phyloP scores from a whole-genome alignment of 2,329 filamentous ascomycete genomes.

The Penicillium concentricum region DNA sequence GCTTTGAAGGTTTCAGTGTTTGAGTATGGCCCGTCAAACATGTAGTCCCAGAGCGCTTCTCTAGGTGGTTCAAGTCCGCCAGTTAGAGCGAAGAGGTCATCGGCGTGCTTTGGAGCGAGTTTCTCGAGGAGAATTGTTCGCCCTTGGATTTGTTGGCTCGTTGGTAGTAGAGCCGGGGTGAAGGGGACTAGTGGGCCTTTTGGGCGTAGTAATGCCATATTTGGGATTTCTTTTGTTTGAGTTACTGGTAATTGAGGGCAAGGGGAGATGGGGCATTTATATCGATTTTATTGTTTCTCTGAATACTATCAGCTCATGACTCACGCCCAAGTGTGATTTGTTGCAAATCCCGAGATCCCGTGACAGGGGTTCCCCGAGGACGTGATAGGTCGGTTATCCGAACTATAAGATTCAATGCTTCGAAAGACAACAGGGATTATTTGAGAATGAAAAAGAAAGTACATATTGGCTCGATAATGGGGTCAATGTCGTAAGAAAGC shows the following conservation, averaged over 20 bases:
- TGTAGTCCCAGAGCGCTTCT: conserved; percentile 44
- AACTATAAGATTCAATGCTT: neutral
- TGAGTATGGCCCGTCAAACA: conserved; percentile 38
- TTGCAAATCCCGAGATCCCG: neutral
- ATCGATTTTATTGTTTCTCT: neutral
- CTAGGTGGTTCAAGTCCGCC: conserved; percentile 21
- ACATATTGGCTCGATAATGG: neutral
- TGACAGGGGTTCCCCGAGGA: neutral
- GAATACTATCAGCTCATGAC: neutral
- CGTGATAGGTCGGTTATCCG: neutral
- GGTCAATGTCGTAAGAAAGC: neutral
- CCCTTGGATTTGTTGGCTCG: conserved; percentile 15
- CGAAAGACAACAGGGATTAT: neutral
- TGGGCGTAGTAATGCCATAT: conserved; percentile 8
- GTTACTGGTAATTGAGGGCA: neutral
- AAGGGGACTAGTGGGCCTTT: conserved; percentile 12
- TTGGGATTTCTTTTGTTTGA: neutral
- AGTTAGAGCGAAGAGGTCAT: conserved; percentile 30
- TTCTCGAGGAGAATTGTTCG: conserved; percentile 30
- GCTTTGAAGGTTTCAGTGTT: conserved; percentile 31
- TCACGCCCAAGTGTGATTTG: conserved; percentile 3
- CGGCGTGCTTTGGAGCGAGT: conserved; percentile 28
- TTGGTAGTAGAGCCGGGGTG: conserved; percentile 10
- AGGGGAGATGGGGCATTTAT: neutral
- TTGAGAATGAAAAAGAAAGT: neutral